Evolutionary conservation across 1,139 yeast species (phyloP), one percentile per base, ranked within the genome.

Genomic region (Hyphopichia pseudoburtonii): DNA sequence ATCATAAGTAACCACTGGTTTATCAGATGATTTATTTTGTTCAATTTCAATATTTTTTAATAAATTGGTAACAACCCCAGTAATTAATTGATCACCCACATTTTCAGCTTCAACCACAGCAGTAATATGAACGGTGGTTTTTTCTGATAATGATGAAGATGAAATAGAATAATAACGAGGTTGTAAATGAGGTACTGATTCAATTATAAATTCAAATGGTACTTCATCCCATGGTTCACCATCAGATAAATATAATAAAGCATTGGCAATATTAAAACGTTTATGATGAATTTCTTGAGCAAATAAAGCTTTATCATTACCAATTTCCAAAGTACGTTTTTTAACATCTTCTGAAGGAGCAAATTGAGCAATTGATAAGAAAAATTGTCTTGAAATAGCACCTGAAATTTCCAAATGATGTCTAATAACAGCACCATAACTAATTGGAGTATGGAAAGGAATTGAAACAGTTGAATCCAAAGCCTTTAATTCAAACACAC

Each of bases 101-200:
- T 62, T 54, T 55, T 82, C 80, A 31, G 82, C 77, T 66, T 92
- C 98, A 37, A 94, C 97, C 38, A 90, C 95, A 2, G 97, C 96
- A 19, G 98, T 92, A 42, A 90, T 74, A 51, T 82, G 88, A 44
- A 92, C 76, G 14, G 75, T 72, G 39, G 81, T 76, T 60, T 89
- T 88, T 54, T 87, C 94, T 40, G 81, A 75, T 42, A 81, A 64
- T 2, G 95, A 82, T 9, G 97, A 88, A 2, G 97, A 90, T 3
- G 97, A 90, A 50, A 92, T 92, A 17, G 98, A 92, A 64, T 92
- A 92, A 66, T 89, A 92, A 64, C 98, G 90, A 32, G 97, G 96
- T 58, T 86, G 94, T 52, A 92, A 70, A 52, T 82, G 88, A 37
- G 89, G 79, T 43, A 92, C 64, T 30, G 83, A 76, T 66, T 92